Evolutionary conservation across 2,329 filamentous ascomycete genomes (phyloP).

Genomic region (Paecilomyces dactylethromorphus): DNA sequence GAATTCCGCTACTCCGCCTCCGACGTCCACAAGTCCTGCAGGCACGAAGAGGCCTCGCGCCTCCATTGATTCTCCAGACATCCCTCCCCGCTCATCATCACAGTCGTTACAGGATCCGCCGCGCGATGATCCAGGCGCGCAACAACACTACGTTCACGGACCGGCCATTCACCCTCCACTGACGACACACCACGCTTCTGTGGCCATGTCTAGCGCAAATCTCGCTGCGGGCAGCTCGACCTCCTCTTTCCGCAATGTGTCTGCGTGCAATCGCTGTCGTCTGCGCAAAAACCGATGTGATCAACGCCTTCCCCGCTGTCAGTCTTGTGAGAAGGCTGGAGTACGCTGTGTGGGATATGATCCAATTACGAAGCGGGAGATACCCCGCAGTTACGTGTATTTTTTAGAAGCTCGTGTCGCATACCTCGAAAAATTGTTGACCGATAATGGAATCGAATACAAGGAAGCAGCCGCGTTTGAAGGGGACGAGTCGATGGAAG

Average conservation of each 20-base stretch:
- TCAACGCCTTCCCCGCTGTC: slow-evolving; percentile 83
- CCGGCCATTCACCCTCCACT: slow-evolving; percentile 9
- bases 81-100: slow-evolving; percentile 13
- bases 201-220: slow-evolving; percentile 17
- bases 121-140: slow-evolving; percentile 2
- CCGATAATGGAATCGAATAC: slow-evolving; percentile 62
- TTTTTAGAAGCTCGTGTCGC: slow-evolving; percentile 84
- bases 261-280: slow-evolving; percentile 87
- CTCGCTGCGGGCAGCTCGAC: slow-evolving; percentile 15
- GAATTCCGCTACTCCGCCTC: slow-evolving; percentile 20
- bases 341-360: slow-evolving; percentile 93
- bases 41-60: slow-evolving; percentile 32
- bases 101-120: slow-evolving; percentile 5
- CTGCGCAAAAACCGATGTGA: slow-evolving; percentile 93
- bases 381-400: slow-evolving; percentile 87
- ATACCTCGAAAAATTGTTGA: slow-evolving; percentile 72
- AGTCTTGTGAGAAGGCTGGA: slow-evolving; percentile 85
- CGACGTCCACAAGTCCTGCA: slow-evolving; percentile 21
- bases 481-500: slow-evolving; percentile 30
- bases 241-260: slow-evolving; percentile 71
- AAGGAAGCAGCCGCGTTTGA: slow-evolving; percentile 66
- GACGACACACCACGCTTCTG: slow-evolving; percentile 11
- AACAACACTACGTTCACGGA: slow-evolving; percentile 7
- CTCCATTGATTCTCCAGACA: slow-evolving; percentile 18
- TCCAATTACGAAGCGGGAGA: slow-evolving; percentile 92